Base-by-base conservation (phyloP, 2,329 filamentous ascomycete genomes). In the Fusarium vanettenii region DNA sequence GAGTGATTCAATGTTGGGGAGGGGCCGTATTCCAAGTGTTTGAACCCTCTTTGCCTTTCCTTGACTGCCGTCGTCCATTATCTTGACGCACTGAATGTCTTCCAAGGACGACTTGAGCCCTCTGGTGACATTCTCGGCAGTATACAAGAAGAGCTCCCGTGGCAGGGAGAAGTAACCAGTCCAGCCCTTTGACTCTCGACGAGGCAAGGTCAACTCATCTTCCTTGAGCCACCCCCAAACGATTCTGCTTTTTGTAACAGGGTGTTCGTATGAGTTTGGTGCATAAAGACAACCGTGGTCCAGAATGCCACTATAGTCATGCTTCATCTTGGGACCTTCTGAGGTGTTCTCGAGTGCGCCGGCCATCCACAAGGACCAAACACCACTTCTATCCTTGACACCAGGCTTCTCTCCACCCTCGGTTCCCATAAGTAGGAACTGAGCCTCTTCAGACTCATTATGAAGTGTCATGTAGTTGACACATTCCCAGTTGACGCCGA, bases 401-500 rank as follows among this genome's bases (percentile, higher is more conserved):
- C 74, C 78, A 62, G 67, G 71, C 62, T 73, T 75, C 31, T 64
- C 55, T 67, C 63, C 81, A 31, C 87, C 87, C 72, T 89, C 87
- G 0, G 84, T 81, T 1, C 87, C 85, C 74, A 86, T 83, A 1
- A 88, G 79, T 25, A 88, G 70, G 60, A 88, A 86, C 35, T 86
- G 43, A 76, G 78, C 13, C 11, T 81, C 76, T 2, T 80, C 66
- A 4, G 41, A 55, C 5, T 72, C 74, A 18, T 85, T 82, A 1
- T 66, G 73, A 18, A 88, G 78, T 0, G 84, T 85, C 72, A 85
- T 78, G 55, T 88, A 83, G 71, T 87, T 88, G 25, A 82, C 84
- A 11, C 86, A 85, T 71, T 89, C 87, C 86, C 87, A 88, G 61
- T 89, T 89, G 11, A 84, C 80, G 0, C 87, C 87, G 13, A 87